Evolutionary conservation across 2,329 filamentous ascomycete genomes (phyloP), one percentile per base, ranked within the genome.

Genomic region (Phoma sp.): DNA sequence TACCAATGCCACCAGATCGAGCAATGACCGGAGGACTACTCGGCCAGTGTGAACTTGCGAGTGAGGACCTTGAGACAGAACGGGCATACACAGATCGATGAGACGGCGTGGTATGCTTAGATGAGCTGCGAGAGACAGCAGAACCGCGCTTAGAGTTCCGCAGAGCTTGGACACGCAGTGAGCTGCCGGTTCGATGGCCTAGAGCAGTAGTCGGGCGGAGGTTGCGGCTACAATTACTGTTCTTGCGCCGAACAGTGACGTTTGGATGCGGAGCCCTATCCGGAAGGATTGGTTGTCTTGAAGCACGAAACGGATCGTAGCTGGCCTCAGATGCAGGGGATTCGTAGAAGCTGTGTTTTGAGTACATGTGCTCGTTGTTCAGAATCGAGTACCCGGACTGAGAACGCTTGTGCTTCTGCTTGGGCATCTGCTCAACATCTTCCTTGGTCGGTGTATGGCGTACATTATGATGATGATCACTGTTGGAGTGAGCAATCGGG

Each of bases 251-350:
- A 40, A 95, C 81, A 0, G 85, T 86, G 45, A 92, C 84, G 63
- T 86, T 89, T 25, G 87, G 82, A 64, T 87, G 86, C 55, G 87
- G 83, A 14, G 53, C 14, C 7, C 79, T 81, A 43, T 79, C 76
- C 2, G 69, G 68, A 32, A 73, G 47, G 20, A 83, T 76, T 18
- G 80, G 77, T 49, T 83, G 77, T 60, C 83, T 81, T 2, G 89
- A 92, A 4, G 89, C 86, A 66, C 90, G 85, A 72, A 90, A 96
- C 0, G 92, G 92, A 71, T 96, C 93, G 65, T 96, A 96, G 73
- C 89, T 95, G 59, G 84, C 78, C 54, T 81, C 75, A 34, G 69
- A 84, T 7, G 61, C 57, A 62, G 67, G 80, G 69, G 81, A 78
- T 50, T 81, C 80, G 32, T 78, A 77, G 45, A 83, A 81, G 55